Evolutionary conservation across 2,329 filamentous ascomycete species (phyloP), one percentile per base, ranked within the genome.

Genomic region (Arthrobotrys iridis): DNA sequence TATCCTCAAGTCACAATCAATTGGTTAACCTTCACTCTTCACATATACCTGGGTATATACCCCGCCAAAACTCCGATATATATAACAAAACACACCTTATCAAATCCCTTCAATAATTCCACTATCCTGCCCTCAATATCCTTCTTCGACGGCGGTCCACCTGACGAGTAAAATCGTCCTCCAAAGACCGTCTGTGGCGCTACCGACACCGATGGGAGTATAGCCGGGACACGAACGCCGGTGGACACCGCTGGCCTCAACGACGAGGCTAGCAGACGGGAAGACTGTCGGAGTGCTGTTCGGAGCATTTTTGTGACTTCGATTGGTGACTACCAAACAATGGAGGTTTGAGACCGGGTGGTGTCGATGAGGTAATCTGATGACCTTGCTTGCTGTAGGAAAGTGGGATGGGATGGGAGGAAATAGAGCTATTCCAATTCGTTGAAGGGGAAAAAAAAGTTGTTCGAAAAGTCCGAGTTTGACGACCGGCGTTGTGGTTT

Each of bases 221-320:
- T 86, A 81, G 87, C 86, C 77, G 85, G 85, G 81, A 87, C 86
- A 83, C 86, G 85, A 83, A 90, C 84, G 82, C 88, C 85, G 82
- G 85, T 85, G 83, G 84, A 87, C 81, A 85, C 84, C 80, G 83
- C 84, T 83, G 86, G 84, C 80, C 82, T 83, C 82, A 85, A 84
- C 82, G 86, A 83, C 78, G 83, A 84, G 80, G 82, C 84, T 76
- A 81, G 79, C 77, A 81, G 80, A 82, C 88, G 86, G 83, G 91
- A 88, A 81, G 91, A 90, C 85, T 91, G 91, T 85, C 94, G 86
- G 83, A 95, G 84, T 82, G 91, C 90, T 84, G 91, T 89, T 85
- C 94, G 92, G 87, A 97, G 93, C 94, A 98, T 98, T 78, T 81
- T 89, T n/a, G n/a, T n/a, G n/a, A n/a, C n/a, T n/a, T n/a, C n/a